Evolutionary conservation across 306 rosid genomes (phyloP), one percentile per base, ranked within the genome.

Genomic region (Comarum palustre): DNA sequence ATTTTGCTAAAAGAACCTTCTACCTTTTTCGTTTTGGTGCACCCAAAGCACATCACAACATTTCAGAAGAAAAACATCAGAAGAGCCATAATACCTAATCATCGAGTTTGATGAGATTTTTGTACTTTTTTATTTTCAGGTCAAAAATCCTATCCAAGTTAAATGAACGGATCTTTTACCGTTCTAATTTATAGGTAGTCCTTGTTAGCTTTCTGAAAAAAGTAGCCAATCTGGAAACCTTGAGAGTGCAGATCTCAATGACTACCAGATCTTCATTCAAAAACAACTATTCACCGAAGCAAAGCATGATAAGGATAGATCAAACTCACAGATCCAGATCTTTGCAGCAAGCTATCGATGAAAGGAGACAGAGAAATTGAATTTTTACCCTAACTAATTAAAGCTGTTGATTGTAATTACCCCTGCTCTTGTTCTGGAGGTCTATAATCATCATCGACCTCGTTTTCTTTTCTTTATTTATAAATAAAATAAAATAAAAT

Each of bases 311-410:
- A 60, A 62, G 15, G 29, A 62, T 34, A 62, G 46, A 34, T 62
- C 68, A 31, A 36, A 62, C 45, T 42, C 43, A 60, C 39, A 59
- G 17, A 29, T 59, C 64, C 20, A 60, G 66, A 60, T 29, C 41
- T 31, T 16, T 60, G 20, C 66, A 41, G 42, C 7, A 38, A 59
- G n/a, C 5, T 16, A 14, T n/a, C 15, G 39, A 59, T 5, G 9
- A 29, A 29, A 13, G 64, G 38, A 27, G 36, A 5, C 12, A 5
- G 5, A 14, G 8, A 27, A 59, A 59, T 13, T 13, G 12, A 4
- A 25, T 22, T 2, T 24, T 2, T 11, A 25, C 36, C 63, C 38
- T 58, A 27, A 58, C 38, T 25, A 58, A 27, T 13, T 13, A 58
- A 27, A 59, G 20, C 8, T 60, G 66, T 3, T 31, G 20, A 29